Conservation (phyloP, 441 rosid genomes). For the Euphorbia schlechtendalii region DNA sequence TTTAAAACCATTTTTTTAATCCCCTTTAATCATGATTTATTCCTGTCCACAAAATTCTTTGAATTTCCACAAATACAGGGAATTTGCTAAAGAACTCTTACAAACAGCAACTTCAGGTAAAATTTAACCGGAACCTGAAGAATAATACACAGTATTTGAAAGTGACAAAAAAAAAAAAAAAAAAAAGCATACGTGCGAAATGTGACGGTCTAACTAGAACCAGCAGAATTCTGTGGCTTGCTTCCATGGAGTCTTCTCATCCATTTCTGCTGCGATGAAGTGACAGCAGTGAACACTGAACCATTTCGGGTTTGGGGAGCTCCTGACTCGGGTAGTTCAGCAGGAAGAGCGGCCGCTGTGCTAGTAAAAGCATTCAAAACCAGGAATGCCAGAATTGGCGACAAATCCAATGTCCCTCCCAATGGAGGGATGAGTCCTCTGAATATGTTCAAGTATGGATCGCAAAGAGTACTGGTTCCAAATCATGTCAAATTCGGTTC, state of each 20-base stretch:
- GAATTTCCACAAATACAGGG: neutral
- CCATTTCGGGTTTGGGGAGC: conserved; percentile 21
- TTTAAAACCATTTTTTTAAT: neutral
- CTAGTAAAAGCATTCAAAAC: conserved; percentile 76
- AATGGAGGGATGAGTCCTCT: conserved; percentile 90
- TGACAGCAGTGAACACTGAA: conserved; percentile 20
- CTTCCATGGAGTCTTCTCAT: conserved; percentile 45
- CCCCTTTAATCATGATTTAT: neutral
- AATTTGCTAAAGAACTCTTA: neutral
- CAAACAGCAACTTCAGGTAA: neutral
- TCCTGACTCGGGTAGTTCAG: conserved; percentile 56
- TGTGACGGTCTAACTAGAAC: conserved; percentile 24
- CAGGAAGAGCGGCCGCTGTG: conserved; percentile 78
- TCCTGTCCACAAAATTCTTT: conserved; percentile 13
- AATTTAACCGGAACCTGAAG: conserved; percentile 4
- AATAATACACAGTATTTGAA: conserved; percentile 5
- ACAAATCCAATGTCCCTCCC: conserved; percentile 80
- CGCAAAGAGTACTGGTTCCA: conserved; percentile 70
- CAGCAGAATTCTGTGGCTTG: conserved; percentile 24
- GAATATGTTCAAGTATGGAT: conserved; percentile 91
- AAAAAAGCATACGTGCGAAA: neutral
- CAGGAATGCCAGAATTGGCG: conserved; percentile 82
- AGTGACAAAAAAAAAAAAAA: conserved; percentile 9
- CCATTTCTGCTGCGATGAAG: conserved; percentile 62
- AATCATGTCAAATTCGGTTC: neutral